Evolutionary conservation across 2,329 filamentous ascomycete species (phyloP).

Genomic region (Epichloe elymi): DNA sequence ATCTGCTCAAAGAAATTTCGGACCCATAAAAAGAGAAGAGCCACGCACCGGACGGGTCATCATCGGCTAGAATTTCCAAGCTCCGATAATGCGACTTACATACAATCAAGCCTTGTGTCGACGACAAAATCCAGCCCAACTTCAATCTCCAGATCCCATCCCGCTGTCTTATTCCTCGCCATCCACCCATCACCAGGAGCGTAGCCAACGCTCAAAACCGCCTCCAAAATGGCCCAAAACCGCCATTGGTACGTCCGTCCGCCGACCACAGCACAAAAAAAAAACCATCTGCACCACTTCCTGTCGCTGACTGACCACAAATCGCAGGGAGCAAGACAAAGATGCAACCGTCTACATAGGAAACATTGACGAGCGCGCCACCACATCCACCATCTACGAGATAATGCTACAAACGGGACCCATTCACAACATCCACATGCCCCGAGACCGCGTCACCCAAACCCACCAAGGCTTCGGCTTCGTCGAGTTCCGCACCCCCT

Average conservation of each 20-base stretch:
- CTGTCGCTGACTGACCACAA: not conserved
- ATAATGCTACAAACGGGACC: slow-evolving; percentile 96
- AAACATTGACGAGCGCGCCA: slow-evolving; percentile 94
- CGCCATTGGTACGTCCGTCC: slow-evolving; percentile 53
- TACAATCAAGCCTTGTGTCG: not conserved
- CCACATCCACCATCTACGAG: slow-evolving; percentile 86
- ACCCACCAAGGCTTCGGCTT: slow-evolving; percentile 97
- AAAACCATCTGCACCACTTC: not conserved
- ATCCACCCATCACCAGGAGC: too few species aligned
- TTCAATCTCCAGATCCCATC: not conserved
- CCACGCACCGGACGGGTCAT: slow-evolving; percentile 14
- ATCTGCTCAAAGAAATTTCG: slow-evolving; percentile 4
- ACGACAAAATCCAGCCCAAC: not conserved
- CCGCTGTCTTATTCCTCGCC: not conserved
- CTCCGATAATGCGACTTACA: not conserved
- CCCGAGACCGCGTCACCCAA: slow-evolving; percentile 94
- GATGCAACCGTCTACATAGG: slow-evolving; percentile 96
- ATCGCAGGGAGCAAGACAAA: slow-evolving; percentile 81
- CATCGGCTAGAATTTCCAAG: slow-evolving; percentile 13
- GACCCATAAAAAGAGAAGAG: not conserved
- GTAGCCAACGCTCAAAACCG: slow-evolving; percentile 2
- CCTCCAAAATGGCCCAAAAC: slow-evolving; percentile 48
- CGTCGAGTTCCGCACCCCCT: slow-evolving; percentile 92
- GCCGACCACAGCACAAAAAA: not conserved
- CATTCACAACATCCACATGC: slow-evolving; percentile 95